A percentile compares a stretch with the other conserved stretches of the same genome.
phyloP scores from a whole-genome alignment of 805 yeast genomes.

The Metschnikowia lunata region DNA sequence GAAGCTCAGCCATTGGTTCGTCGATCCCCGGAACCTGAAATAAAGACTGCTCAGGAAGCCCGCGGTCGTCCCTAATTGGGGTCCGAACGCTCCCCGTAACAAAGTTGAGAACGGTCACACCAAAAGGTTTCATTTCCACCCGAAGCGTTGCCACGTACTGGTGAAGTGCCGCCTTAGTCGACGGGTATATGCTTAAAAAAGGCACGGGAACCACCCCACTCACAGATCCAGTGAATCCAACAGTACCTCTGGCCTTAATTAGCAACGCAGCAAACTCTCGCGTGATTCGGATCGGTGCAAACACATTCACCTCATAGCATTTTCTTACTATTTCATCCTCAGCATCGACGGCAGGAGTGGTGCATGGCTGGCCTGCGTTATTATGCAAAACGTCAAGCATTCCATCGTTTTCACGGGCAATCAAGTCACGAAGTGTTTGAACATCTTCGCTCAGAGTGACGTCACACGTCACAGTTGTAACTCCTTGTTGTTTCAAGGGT shows the following conservation, averaged over 20 bases:
- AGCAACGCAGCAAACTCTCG: conserved; percentile 52
- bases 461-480: conserved; percentile 50
- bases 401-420: conserved; percentile 41
- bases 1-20: conserved; percentile 46
- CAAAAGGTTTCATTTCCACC: conserved; percentile 65
- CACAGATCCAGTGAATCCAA: conserved; percentile 71
- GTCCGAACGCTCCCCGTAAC: conserved; percentile 75
- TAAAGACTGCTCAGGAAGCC: conserved; percentile 49
- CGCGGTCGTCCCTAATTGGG: conserved; percentile 60
- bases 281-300: conserved; percentile 62
- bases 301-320: conserved; percentile 62
- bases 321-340: conserved; percentile 46
- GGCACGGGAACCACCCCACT: conserved; percentile 67
- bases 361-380: conserved; percentile 75
- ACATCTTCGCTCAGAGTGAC: conserved; percentile 51
- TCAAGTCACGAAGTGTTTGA: conserved; percentile 37
- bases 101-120: conserved; percentile 63
- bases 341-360: conserved; percentile 65
- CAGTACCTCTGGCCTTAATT: conserved; percentile 61
- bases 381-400: conserved; percentile 59
- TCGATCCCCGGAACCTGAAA: conserved; percentile 48
- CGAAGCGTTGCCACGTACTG: conserved; percentile 60
- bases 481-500: conserved; percentile 39
- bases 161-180: conserved; percentile 73
- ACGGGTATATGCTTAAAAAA: conserved; percentile 59